phyloP scores from a whole-genome alignment of 2,329 filamentous ascomycete species.

The Aureobasidium subglaciale region DNA sequence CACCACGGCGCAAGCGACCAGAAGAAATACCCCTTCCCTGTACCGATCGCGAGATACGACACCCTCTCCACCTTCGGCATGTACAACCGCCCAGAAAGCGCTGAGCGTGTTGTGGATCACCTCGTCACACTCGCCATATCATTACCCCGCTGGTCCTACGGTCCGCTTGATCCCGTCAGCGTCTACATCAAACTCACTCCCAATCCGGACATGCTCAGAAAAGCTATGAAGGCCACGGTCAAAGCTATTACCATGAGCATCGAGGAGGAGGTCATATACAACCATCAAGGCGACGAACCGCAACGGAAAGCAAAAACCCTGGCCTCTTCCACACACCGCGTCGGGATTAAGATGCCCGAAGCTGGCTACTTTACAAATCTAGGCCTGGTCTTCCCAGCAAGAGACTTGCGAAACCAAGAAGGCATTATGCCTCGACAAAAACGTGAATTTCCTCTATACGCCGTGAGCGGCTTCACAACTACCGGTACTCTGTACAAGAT shows the following conservation, averaged over 20 bases:
- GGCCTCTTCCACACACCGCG: slow-evolving; percentile 71
- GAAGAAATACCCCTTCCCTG: slow-evolving; percentile 84
- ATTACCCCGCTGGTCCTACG: slow-evolving; percentile 91
- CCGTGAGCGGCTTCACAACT: slow-evolving; percentile 85
- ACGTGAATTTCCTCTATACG: slow-evolving; percentile 81
- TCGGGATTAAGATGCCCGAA: slow-evolving; percentile 81
- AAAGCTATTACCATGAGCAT: slow-evolving; percentile 89
- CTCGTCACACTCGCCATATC: slow-evolving; percentile 87
- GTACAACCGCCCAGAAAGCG: slow-evolving; percentile 94
- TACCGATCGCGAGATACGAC: slow-evolving; percentile 88
- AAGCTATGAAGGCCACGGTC: slow-evolving; percentile 86
- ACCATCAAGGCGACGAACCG: slow-evolving; percentile 93
- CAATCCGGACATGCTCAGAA: slow-evolving; percentile 83
- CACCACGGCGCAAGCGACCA: slow-evolving; percentile 84
- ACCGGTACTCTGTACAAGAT: slow-evolving; percentile 94
- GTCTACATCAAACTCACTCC: slow-evolving; percentile 93
- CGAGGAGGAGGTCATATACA: slow-evolving; percentile 98
- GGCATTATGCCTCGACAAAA: slow-evolving; percentile 81
- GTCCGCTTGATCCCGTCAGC: slow-evolving; percentile 86
- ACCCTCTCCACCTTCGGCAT: slow-evolving; percentile 97
- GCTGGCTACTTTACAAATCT: slow-evolving; percentile 89
- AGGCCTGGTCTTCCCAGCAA: slow-evolving; percentile 81
- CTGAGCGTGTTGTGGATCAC: slow-evolving; percentile 79
- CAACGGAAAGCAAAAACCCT: slow-evolving; percentile 83
- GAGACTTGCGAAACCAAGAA: slow-evolving; percentile 78